phyloP scores from a whole-genome alignment of 495 filamentous ascomycete species.

The Extremus antarcticus region DNA sequence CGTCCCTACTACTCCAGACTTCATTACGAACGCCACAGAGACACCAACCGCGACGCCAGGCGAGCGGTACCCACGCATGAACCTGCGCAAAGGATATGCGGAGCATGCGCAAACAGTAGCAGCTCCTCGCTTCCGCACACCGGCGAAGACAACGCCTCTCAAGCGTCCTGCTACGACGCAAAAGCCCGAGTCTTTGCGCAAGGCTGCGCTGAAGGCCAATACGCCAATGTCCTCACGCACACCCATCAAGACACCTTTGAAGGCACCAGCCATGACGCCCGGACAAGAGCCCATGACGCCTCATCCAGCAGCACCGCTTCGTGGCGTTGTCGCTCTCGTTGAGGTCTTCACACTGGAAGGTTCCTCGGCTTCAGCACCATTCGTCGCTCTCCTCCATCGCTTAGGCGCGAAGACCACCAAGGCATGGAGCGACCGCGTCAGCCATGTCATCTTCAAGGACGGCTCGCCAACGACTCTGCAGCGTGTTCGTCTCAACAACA shows the following conservation, averaged over 20 bases:
- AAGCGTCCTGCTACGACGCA: slow-evolving; percentile 12
- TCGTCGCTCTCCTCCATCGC: slow-evolving; percentile 66
- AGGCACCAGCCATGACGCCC: slow-evolving; percentile 14
- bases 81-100: not conserved
- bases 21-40: no score
- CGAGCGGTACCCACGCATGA: slow-evolving; percentile 2
- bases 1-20: not conserved
- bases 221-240: not conserved
- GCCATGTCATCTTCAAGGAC: slow-evolving; percentile 93
- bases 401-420: slow-evolving; percentile 82
- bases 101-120: slow-evolving; percentile 10
- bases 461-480: slow-evolving; percentile 77
- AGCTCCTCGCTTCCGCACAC: slow-evolving; percentile 11
- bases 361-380: slow-evolving; percentile 73
- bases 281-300: slow-evolving; percentile 18
- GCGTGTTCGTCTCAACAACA: slow-evolving; percentile 66
- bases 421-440: slow-evolving; percentile 81
- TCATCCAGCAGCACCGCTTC: slow-evolving; percentile 16
- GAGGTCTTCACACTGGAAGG: slow-evolving; percentile 90
- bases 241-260: slow-evolving; percentile 13
- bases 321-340: slow-evolving; percentile 34
- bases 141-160: slow-evolving; percentile 1
- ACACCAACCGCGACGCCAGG: not conserved
- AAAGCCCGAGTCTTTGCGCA: slow-evolving; percentile 14
- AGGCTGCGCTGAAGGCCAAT: slow-evolving; percentile 6